Evolutionary conservation across 2,329 filamentous ascomycete genomes (phyloP), one percentile per base, ranked within the genome.

Genomic region (Blumeria hordei): DNA sequence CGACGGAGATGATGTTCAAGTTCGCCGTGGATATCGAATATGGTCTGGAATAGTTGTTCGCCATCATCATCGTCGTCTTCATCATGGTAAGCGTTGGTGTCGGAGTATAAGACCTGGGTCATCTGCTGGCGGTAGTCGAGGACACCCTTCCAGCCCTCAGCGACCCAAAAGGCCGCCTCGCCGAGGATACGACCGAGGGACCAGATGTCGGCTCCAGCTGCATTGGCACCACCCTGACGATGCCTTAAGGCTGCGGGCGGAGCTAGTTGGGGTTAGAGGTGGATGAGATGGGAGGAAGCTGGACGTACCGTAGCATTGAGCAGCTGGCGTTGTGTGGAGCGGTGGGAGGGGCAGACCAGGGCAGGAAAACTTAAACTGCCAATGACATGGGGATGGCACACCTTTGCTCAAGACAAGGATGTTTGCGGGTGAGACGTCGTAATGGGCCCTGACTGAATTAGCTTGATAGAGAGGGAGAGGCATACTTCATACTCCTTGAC

Each of bases 101-200:
- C 21, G 21, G 21, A 28, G 21, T 28, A 28, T 28, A 28, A 28
- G 21, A 4, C 21, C 62, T 62, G 6, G 39, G 28, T 35, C 0
- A 62, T 60, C n/a, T 60, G 54, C 36, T 44, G 33, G 4, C 59
- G 61, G 56, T 66, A 64, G 21, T 63, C 56, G 21, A 54, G 11
- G 8, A 66, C 14, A n/a, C 60, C 60, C 49, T 60, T 54, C 33
- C 60, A 60, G 18, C 62, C 63, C 41, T 61, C 57, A 1, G 60
- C 59, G 5, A 66, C 57, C 62, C 62, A 64, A 16, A 58, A 53
- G 1, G 57, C 62, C 10, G 60, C 59, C 56, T 67, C 65, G 54
- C 64, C 67, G 39, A 59, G 64, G 2, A 67, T 59, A 58, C 64
- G 65, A 6, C 62, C 65, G 28, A 68, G 55, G 10, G 65, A 65